Conservation (phyloP, 345 rosid species). For the Citrus mangshanensis region DNA sequence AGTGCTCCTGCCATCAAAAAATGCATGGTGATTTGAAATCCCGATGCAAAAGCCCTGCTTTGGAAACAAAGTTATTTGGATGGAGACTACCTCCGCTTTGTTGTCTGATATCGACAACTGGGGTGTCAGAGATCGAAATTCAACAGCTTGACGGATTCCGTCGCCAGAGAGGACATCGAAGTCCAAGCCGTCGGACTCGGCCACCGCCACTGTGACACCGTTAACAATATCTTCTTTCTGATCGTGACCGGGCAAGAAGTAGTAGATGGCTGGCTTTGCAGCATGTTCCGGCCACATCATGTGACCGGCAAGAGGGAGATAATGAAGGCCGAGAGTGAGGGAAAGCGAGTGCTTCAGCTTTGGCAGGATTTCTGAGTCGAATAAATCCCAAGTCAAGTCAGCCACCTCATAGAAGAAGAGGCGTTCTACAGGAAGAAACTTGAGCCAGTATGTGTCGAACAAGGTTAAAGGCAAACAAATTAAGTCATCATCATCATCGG, state of each 20-base stretch:
- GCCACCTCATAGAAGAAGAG: constrained; percentile 35
- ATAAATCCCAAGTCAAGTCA: constrained; percentile 15
- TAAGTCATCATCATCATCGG: no score
- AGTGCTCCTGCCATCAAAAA: constrained; percentile 5
- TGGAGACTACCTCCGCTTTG: neutral
- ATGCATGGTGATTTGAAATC: neutral
- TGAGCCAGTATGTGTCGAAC: constrained; percentile 28
- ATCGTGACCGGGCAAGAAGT: neutral
- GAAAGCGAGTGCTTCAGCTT: constrained; percentile 41
- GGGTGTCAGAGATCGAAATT: constrained; percentile 32
- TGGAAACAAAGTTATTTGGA: constrained; percentile 24
- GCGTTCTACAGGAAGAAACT: constrained; percentile 28
- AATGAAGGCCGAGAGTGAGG: constrained; percentile 23
- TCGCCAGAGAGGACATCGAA: constrained; percentile 23
- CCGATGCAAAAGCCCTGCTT: constrained; percentile 11
- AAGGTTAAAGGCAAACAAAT: constrained; percentile 19
- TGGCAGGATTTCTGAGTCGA: constrained; percentile 35
- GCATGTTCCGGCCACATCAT: constrained; percentile 21
- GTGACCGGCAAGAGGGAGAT: constrained; percentile 33
- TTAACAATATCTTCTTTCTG: neutral
- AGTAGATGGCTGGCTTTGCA: constrained; percentile 24
- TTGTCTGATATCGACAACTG: constrained; percentile 23
- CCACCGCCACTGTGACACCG: constrained; percentile 34
- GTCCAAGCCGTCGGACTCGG: constrained; percentile 26
- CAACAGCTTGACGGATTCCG: constrained; percentile 15